A percentile compares a stretch with the other conserved stretches of the same genome.
Evolutionary conservation across 2,329 filamentous ascomycete genomes (phyloP).

Genomic region (Ascochyta lentis): DNA sequence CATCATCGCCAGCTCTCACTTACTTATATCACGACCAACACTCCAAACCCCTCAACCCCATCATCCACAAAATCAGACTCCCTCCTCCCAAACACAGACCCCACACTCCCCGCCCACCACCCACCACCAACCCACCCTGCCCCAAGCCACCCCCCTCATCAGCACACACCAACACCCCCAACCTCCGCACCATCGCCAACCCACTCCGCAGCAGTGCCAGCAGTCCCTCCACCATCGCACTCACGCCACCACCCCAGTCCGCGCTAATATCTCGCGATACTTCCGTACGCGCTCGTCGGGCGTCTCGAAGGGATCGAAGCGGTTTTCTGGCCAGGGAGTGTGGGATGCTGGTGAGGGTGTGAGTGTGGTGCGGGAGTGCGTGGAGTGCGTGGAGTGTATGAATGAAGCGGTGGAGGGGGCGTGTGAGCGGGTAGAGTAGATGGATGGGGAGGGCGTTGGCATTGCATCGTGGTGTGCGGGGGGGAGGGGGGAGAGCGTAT

Average conservation of each 20-base stretch:
- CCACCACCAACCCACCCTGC: too few species aligned
- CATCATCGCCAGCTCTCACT: too few species aligned
- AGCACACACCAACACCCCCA: too few species aligned
- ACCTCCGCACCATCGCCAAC: too few species aligned
- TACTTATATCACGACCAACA: too few species aligned
- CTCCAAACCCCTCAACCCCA: too few species aligned
- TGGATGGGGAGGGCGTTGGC: background rate
- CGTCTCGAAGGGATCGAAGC: constrained; percentile 5
- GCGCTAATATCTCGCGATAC: too few species aligned
- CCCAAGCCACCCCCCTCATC: too few species aligned
- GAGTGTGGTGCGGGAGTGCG: background rate
- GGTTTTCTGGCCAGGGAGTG: background rate
- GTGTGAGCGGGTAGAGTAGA: background rate
- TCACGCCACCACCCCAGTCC: too few species aligned
- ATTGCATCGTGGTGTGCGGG: background rate
- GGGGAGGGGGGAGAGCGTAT: background rate
- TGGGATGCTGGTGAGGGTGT: background rate
- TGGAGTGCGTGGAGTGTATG: background rate
- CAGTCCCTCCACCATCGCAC: background rate
- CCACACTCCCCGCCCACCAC: too few species aligned
- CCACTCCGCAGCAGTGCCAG: background rate
- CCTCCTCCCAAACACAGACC: too few species aligned
- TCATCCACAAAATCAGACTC: too few species aligned
- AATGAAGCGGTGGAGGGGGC: background rate
- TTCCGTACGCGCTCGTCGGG: background rate